Percentiles rank a stretch among this genome's conserved stretches.
These are phyloP conservation scores for Syzygium syzygioides DNA, from an alignment of 441 rosid genomes.

Conservation along the genomic window DNA sequence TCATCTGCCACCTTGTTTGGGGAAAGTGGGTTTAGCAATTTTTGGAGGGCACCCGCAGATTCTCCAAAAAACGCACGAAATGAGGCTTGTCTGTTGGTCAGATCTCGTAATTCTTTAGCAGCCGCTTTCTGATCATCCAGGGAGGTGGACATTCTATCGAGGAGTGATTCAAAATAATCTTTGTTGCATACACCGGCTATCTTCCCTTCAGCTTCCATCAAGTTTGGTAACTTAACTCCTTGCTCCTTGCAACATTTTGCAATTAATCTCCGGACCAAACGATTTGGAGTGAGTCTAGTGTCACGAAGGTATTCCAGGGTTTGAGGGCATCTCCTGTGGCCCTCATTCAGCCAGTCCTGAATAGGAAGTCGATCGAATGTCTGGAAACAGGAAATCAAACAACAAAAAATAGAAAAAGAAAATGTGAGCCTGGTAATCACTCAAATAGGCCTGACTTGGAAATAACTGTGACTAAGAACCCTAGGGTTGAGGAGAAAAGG, in stretches of 20 bases:
- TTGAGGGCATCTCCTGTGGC: neutral
- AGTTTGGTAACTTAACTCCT: neutral
- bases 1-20: neutral
- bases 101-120: neutral
- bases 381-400: neutral
- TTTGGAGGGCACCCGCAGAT: neutral
- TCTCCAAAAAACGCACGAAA: neutral
- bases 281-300: neutral
- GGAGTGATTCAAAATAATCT: neutral
- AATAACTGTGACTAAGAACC: neutral
- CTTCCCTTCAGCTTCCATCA: neutral
- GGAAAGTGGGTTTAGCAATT: neutral
- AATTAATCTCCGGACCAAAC: neutral
- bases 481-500: neutral
- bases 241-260: neutral
- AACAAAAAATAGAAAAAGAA: neutral
- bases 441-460: neutral
- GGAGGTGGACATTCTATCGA: neutral
- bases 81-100: neutral
- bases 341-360: neutral
- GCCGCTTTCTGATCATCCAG: neutral
- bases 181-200: neutral
- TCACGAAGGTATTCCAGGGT: neutral
- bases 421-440: neutral
- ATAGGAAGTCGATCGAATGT: neutral